Evolutionary conservation across 73 alveolate genomes (phyloP).

Genomic region (Tetrahymena borealis): DNA sequence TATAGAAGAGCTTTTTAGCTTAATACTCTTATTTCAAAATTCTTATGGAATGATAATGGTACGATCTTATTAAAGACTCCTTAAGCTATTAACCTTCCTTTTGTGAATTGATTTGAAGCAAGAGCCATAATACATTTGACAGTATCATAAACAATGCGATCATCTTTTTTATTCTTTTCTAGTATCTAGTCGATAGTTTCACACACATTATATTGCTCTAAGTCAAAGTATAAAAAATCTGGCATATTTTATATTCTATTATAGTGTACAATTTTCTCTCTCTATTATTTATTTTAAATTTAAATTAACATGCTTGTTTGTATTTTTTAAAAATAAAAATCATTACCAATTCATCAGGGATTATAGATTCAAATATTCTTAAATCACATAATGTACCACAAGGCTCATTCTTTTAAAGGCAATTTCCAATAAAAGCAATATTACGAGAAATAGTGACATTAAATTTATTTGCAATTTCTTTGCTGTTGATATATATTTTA

Average conservation of each 20-base stretch:
- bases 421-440: background rate
- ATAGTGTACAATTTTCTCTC: background rate
- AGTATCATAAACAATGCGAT: background rate
- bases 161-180: background rate
- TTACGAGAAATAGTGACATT: background rate
- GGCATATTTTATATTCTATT: background rate
- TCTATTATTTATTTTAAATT: background rate
- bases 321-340: background rate
- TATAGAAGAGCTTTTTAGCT: background rate
- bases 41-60: background rate
- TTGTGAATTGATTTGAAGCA: background rate
- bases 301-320: background rate
- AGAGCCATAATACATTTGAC: background rate
- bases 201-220: background rate
- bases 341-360: background rate
- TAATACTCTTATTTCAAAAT: background rate
- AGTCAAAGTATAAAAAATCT: background rate
- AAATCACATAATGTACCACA: background rate
- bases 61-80: background rate
- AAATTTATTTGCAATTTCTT: background rate
- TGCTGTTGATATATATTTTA: background rate
- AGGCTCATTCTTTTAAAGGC: background rate
- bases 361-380: background rate
- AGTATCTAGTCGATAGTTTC: background rate
- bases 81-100: background rate